Base-by-base conservation (phyloP, 2,329 filamentous ascomycete genomes). In the Arachnopeziza araneosa region DNA sequence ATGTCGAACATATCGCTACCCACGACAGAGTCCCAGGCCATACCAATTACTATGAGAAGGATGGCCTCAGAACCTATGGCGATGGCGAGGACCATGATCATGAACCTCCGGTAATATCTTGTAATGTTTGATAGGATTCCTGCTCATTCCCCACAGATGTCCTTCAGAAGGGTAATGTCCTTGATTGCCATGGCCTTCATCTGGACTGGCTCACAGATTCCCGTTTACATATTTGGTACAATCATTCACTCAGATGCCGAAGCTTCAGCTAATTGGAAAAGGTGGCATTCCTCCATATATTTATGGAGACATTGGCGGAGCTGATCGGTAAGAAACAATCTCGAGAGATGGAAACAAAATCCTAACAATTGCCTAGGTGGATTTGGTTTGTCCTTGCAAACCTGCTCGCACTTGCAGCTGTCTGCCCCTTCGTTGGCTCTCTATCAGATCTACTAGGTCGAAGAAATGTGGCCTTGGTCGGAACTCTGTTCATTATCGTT, bases 401-500 rank as follows among this genome's bases (percentile, higher is more conserved):
- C 63, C 74, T 85, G 7, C 78, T 86, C n/a, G 77, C 80, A 2
- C 78, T 81, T 54, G 82, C 82, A 2, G 80, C 79, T 2, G 73
- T 85, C 1, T 84, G 81, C 60, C 83, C 83, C 10, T 86, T 90
- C 66, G 86, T 90, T 1, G 87, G 87, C 12, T 81, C 83, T 1
- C 72, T 88, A 0, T 87, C 84, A 1, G 85, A 88, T 74, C 73
- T 88, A 7, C 74, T 87, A 54, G 85, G 85, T 57, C 81, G 86
- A 60, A 78, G 83, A 61, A 82, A 79, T 67, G 83, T 87, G 49
- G 84, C 76, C 19, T 65, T 86, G 24, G 71, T 79, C 2, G 85
- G 86, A 8, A 79, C 78, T 14, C 61, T 73, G 0, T 74, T 84
- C 49, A 74, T 87, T 56, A 76, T 85, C 30, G 64, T 86, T 36